A percentile compares a stretch with the other conserved stretches of the same genome.
Conservation (phyloP, 164 flowering plant genomes). For the Kingdonia uniflora region DNA sequence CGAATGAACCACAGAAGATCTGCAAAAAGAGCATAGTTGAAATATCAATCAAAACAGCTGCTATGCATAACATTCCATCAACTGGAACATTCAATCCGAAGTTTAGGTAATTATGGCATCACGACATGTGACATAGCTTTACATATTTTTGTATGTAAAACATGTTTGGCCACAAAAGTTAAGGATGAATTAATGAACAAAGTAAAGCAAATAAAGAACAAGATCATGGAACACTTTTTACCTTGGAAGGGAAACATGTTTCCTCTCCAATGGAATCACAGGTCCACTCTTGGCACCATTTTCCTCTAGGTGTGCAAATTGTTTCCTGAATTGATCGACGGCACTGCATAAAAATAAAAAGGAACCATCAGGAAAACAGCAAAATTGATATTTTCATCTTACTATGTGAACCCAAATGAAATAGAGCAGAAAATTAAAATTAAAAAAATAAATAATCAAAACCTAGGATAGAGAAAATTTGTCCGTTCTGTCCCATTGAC, state of each 20-base stretch:
- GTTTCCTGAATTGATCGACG: slow-evolving; percentile 78
- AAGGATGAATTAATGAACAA: too few relatives aligned
- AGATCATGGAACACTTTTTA: slow-evolving; percentile 16
- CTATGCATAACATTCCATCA: too few relatives aligned
- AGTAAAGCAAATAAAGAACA: too few relatives aligned
- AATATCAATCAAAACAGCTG: not conserved
- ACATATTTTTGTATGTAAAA: too few relatives aligned
- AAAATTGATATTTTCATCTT: not conserved
- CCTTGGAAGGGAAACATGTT: slow-evolving; percentile 91
- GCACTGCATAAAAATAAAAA: slow-evolving; percentile 42
- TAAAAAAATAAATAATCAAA: too few relatives aligned
- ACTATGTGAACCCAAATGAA: slow-evolving; percentile 1
- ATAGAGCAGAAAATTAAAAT: not conserved
- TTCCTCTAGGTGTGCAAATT: slow-evolving; percentile 88
- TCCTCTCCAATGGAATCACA: slow-evolving; percentile 67
- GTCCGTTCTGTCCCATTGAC: slow-evolving; percentile 71
- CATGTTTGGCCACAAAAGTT: too few relatives aligned
- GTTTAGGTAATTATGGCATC: too few relatives aligned
- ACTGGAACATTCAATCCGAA: too few relatives aligned
- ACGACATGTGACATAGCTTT: too few relatives aligned
- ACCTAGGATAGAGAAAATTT: slow-evolving; percentile 92
- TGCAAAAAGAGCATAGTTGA: slow-evolving; percentile 18
- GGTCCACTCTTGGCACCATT: slow-evolving; percentile 69
- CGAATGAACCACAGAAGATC: slow-evolving; percentile 74
- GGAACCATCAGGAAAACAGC: not conserved